Evolutionary conservation across 139 green algal species (phyloP), one percentile per base, ranked within the genome.

Genomic region (Tetradesmus obliquus): DNA sequence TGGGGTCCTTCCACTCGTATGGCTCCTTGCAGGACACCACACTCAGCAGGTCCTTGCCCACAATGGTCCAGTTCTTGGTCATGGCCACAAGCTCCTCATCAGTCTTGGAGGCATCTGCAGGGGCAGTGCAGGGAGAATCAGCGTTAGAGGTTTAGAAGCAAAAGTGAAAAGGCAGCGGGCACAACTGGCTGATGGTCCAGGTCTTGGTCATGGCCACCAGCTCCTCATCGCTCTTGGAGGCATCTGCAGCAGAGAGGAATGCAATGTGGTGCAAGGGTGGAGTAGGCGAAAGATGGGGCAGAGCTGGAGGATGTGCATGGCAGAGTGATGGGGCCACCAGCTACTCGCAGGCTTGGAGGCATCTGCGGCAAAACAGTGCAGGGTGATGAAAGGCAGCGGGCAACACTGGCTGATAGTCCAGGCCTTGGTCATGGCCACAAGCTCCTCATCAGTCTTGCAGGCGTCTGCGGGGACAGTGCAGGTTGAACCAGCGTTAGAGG

Each of bases 1-100:
- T 99, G 85, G 94, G 83, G 84, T 99, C 97, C 71, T 95, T 96
- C 98, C 98, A 99, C 95, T 99, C 95, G 92, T 99, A 99, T 1
- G 96, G 95, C 95, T 98, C 94, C 57, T 91, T 94, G 92, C 96
- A 98, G 0, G 96, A 98, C 69, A 99, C 92, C 91, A 96, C 93
- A 51, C 85, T 89, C 55, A 96, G 95, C 57, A 96, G 91, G 93
- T 97, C 96, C 60, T 98, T 97, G 92, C 98, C 98, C 58, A 99
- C 96, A 91, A 99, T 99, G 90, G 93, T 98, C 96, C 97, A 99
- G 13, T 72, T 88, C 91, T 98, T 98, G 55, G 98, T 95, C 94
- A 95, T 96, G n/a, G 90, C 91, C 17, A 98, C 83, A 17, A 99
- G 96, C 91, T 99, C 96, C 24, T 96, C 97, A 79, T 98, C 96